A percentile compares a stretch with the other conserved stretches of the same genome.
Conservation (phyloP, 306 rosid species). For the Mimosa bimucronata region DNA sequence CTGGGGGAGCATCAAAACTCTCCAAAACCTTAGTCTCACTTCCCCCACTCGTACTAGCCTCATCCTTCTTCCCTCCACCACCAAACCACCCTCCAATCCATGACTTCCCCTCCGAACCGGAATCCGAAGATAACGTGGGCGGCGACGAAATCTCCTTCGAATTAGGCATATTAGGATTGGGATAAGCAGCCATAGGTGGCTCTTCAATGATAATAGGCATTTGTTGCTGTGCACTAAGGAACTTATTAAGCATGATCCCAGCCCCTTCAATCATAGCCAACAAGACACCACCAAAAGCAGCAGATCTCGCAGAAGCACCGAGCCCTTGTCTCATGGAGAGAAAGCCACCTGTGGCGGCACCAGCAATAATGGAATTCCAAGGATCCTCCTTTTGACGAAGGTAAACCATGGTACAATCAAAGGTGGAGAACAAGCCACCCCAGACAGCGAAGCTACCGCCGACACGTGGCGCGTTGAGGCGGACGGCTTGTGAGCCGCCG, state of each 20-base stretch:
- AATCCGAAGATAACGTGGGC: constrained; percentile 1
- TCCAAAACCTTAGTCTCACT: constrained; percentile 89
- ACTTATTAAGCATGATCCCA: constrained; percentile 83
- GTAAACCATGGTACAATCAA: constrained; percentile 85
- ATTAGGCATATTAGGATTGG: neutral
- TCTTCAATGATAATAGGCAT: constrained; percentile 67
- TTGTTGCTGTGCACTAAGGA: constrained; percentile 66
- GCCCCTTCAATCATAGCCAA: constrained; percentile 85
- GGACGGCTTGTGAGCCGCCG: constrained; percentile 79
- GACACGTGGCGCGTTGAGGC: constrained; percentile 86
- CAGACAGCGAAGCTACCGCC: constrained; percentile 90
- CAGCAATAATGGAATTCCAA: constrained; percentile 87
- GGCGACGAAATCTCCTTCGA: constrained; percentile 24
- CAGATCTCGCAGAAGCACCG: constrained; percentile 61
- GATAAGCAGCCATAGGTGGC: constrained; percentile 45
- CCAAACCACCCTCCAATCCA: constrained; percentile 67
- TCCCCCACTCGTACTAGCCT: constrained; percentile 47
- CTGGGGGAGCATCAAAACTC: constrained; percentile 93
- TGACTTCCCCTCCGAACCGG: constrained; percentile 33
- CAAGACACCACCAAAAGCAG: constrained; percentile 68
- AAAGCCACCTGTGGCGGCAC: constrained; percentile 86
- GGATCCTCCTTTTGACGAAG: constrained; percentile 93
- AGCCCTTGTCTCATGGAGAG: constrained; percentile 85
- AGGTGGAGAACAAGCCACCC: constrained; percentile 89
- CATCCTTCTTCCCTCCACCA: constrained; percentile 59